Conservation (phyloP, 768 basidiomycete species). For the Mrakia frigida region DNA sequence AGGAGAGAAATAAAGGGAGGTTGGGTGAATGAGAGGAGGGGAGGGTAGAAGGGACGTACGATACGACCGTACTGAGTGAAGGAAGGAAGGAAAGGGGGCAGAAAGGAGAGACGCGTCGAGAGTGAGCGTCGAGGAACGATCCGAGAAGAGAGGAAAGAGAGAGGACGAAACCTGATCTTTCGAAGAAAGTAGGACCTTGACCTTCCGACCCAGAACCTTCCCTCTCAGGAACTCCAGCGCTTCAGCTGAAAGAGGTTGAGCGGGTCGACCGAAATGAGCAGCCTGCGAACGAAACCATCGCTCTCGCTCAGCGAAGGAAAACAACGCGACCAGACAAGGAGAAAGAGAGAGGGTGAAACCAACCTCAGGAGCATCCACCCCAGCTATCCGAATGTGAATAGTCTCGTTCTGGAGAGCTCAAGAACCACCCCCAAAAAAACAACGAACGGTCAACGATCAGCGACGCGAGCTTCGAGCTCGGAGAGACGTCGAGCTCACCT, state of each 20-base stretch:
- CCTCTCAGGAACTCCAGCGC: conserved; percentile 11
- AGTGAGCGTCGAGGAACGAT: not conserved
- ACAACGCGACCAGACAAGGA: not conserved
- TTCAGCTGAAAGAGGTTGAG: conserved; percentile 28
- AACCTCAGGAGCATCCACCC: conserved; percentile 27
- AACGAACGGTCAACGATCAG: not conserved
- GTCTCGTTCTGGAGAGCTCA: conserved; percentile 25
- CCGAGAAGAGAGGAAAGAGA: not conserved
- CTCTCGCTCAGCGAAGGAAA: not conserved
- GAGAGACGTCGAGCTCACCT: not conserved
- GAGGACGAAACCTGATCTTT: not conserved
- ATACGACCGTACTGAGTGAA: conserved; percentile 19
- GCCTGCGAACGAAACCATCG: not conserved
- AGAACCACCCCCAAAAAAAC: not conserved
- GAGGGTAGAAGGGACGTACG: not conserved
- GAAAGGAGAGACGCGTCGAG: not conserved
- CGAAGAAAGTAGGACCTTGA: conserved; percentile 9
- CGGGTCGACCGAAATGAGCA: conserved; percentile 29
- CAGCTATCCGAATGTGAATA: conserved; percentile 23
- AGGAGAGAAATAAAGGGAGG: not conserved
- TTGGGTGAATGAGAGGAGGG: not conserved
- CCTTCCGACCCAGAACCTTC: not conserved
- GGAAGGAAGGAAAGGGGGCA: too few relatives aligned
- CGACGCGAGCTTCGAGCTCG: not conserved
- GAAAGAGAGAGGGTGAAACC: not conserved